These are phyloP conservation scores for Clavulina sp. DNA, from an alignment of 768 basidiomycete genomes.

Conservation along the genomic window DNA sequence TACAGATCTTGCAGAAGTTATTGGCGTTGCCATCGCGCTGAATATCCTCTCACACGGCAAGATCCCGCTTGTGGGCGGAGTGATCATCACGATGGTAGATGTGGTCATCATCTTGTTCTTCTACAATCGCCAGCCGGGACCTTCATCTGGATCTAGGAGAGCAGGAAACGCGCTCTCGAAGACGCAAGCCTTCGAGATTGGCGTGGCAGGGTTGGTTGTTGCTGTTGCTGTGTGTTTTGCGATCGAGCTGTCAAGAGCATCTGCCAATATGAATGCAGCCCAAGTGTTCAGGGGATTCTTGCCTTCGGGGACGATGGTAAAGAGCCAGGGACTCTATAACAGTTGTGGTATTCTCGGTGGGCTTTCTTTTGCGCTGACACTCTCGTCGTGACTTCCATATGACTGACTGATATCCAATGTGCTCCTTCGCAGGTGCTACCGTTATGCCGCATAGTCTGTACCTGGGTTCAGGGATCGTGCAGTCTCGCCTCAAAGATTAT, in stretches of 20 bases:
- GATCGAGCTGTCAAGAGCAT: slow-evolving; percentile 23
- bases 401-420: not conserved
- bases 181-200: slow-evolving; percentile 7
- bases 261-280: slow-evolving; percentile 19
- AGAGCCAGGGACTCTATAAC: slow-evolving; percentile 10
- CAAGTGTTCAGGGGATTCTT: slow-evolving; percentile 25
- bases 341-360: slow-evolving; percentile 12
- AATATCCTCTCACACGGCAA: slow-evolving; percentile 17
- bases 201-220: slow-evolving; percentile 12
- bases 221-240: slow-evolving; percentile 25
- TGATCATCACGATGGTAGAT: slow-evolving; percentile 19
- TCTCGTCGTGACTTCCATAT: too few species aligned
- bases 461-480: slow-evolving; percentile 3
- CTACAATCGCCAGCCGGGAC: slow-evolving; percentile 8
- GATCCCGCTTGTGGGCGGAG: slow-evolving; percentile 19
- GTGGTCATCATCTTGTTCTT: slow-evolving; percentile 19
- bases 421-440: slow-evolving; percentile 17
- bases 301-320: slow-evolving; percentile 16
- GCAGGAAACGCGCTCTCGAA: not conserved
- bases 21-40: slow-evolving; percentile 28
- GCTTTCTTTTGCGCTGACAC: too few species aligned
- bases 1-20: slow-evolving; percentile 26
- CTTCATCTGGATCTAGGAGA: not conserved
- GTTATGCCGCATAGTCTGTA: slow-evolving; percentile 31
- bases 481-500: not conserved